Base-by-base conservation (phyloP, 148 eudicot genomes). In the Chenopodium berlandieri region DNA sequence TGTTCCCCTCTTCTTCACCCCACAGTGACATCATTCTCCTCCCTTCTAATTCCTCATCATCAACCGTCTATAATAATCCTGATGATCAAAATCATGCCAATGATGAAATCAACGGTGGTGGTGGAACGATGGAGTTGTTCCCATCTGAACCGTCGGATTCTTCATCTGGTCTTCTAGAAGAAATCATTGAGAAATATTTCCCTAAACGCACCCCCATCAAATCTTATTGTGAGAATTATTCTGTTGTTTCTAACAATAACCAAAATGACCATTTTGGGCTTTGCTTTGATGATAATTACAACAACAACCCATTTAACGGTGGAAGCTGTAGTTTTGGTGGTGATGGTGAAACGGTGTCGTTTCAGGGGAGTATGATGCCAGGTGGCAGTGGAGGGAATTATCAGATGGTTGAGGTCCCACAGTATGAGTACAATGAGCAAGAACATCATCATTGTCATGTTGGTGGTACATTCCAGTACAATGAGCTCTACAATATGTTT, bases 121-220 rank as follows among this genome's bases (percentile, higher is more conserved):
- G 71, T 77, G 12, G 13, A 13, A 10, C 47, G 20, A 65, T 62
- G 70, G 86, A 78, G 4, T 73, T 85, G 32, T 78, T 85, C 27
- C 56, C 84, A 66, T 73, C 60, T 20, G 73, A 85, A 32, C 52
- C 46, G 10, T 85, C 87, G 11, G 73, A 75, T 62, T 69, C 79
- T 1, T 85, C 87, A 1, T 85, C 87, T 0, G 87, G 87, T 25
- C 82, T 85, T 22, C 37, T 85, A 19, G 87, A 85, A 30, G 84
- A 82, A 44, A 82, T 85, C 23, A 78, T 85, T 2, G 84, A 85
- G 79, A 85, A 85, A 37, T 85, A 78, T 47, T 75, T 85, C 66
- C 87, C 87, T 75, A 85, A 82, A 75, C 34, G 1, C 56, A 82
- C 75, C 31, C 62, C 84, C 75, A 77, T 69, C 73, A 72, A 70